A percentile compares a stretch with the other conserved stretches of the same genome.
phyloP scores from a whole-genome alignment of 169 alveolate genomes.

The Cyclospora cayetanensis region DNA sequence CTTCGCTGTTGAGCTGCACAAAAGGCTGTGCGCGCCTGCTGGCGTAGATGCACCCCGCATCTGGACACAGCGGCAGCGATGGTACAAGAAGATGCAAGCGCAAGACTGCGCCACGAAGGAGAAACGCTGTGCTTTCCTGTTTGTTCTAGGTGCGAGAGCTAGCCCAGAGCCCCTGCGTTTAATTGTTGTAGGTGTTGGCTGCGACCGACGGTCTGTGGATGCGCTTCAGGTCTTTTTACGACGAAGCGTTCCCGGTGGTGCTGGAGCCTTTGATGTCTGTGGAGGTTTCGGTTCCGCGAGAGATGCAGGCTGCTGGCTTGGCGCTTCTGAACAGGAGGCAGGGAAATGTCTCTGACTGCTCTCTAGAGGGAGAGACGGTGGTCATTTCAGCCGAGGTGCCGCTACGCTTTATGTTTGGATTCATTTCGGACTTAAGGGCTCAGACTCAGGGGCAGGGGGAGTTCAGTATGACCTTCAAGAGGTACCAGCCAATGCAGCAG shows the following conservation, averaged over 20 bases:
- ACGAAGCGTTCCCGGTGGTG: constrained; percentile 86
- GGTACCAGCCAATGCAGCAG: constrained; percentile 82
- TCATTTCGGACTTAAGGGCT: constrained; percentile 93
- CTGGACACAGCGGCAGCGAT: background rate
- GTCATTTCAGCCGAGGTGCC: constrained; percentile 92
- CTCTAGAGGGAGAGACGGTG: constrained; percentile 82
- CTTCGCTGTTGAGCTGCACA: background rate
- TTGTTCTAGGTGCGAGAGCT: too few relatives aligned
- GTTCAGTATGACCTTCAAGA: constrained; percentile 92
- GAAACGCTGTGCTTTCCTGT: too few relatives aligned
- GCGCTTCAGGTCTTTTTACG: constrained; percentile 76
- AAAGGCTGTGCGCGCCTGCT: background rate
- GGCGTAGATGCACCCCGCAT: background rate
- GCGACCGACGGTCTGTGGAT: too few relatives aligned
- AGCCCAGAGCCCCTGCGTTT: too few relatives aligned
- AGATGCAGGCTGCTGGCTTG: constrained; percentile 86
- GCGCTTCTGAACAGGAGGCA: constrained; percentile 90
- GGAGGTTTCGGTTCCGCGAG: constrained; percentile 91
- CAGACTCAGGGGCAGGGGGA: constrained; percentile 94
- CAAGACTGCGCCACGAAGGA: too few relatives aligned
- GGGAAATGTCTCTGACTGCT: constrained; percentile 90
- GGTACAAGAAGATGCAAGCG: too few relatives aligned
- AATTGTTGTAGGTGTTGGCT: too few relatives aligned
- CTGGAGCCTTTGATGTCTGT: constrained; percentile 95
- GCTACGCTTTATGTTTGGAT: constrained; percentile 94